Evolutionary conservation across 2,329 filamentous ascomycete species (phyloP).

Genomic region (Lachnellula suecica): DNA sequence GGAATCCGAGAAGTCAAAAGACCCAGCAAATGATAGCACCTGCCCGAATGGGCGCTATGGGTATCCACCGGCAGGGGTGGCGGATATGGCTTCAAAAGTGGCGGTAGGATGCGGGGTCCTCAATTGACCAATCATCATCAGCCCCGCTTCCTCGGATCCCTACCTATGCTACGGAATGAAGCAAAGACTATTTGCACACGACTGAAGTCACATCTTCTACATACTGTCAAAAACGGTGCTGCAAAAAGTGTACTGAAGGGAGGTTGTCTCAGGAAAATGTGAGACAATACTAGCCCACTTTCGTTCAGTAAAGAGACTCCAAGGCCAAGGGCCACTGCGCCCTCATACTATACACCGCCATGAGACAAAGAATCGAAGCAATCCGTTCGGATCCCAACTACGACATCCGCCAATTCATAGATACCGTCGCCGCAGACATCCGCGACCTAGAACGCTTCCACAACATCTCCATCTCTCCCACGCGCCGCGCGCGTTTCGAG

Average conservation of each 20-base stretch:
- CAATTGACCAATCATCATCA: neutral
- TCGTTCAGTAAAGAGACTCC: neutral
- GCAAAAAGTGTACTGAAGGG: too few relatives aligned
- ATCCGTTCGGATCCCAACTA: neutral
- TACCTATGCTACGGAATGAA: too few relatives aligned
- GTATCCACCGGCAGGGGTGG: neutral
- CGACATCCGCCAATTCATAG: neutral
- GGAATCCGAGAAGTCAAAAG: neutral
- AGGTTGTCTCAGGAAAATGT: neutral
- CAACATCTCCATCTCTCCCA: conserved; percentile 44
- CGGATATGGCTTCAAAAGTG: neutral
- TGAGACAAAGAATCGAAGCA: conserved; percentile 35
- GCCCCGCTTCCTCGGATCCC: too few relatives aligned
- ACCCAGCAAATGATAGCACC: neutral
- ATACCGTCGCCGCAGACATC: conserved; percentile 43
- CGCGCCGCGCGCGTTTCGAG: conserved; percentile 39
- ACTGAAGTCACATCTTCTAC: too few relatives aligned
- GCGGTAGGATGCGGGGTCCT: neutral
- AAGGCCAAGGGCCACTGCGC: neutral
- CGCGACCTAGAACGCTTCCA: conserved; percentile 48
- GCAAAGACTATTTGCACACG: too few relatives aligned
- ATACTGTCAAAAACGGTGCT: too few relatives aligned
- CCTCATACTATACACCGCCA: neutral
- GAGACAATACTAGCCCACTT: too few relatives aligned
- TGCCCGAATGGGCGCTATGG: neutral